phyloP scores from a whole-genome alignment of 768 basidiomycete genomes.

The Boletales sp. region DNA sequence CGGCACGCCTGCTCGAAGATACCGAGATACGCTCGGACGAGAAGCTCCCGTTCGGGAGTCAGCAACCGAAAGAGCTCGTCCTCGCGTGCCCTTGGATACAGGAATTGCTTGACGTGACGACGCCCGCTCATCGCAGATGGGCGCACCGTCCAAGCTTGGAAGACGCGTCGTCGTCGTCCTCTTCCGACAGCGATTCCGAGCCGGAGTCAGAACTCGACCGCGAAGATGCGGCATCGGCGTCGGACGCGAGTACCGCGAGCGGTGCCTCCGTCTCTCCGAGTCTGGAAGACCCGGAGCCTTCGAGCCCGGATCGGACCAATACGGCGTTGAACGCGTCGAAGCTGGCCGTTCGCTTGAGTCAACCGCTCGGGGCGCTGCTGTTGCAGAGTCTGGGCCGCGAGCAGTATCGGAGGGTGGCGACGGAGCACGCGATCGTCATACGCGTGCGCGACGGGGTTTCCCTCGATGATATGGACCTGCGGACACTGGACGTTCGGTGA shows the following conservation, averaged over 20 bases:
- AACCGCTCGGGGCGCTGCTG: conserved; percentile 14
- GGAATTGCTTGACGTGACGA: conserved; percentile 2
- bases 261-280: neutral
- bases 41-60: neutral
- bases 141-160: neutral
- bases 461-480: conserved; percentile 5
- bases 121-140: neutral
- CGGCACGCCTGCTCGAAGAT: conserved; percentile 8
- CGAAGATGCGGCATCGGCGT: neutral
- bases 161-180: neutral
- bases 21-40: conserved; percentile 5
- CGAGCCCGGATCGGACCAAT: neutral
- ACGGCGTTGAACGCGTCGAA: neutral
- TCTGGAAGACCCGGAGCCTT: neutral
- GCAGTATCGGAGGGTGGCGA: conserved; percentile 15
- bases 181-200: conserved; percentile 1
- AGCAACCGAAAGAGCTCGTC: conserved; percentile 1
- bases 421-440: conserved; percentile 9
- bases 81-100: conserved; percentile 20
- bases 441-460: conserved; percentile 1
- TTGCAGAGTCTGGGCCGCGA: conserved; percentile 1
- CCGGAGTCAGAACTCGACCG: neutral
- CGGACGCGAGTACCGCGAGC: neutral
- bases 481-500: conserved; percentile 5
- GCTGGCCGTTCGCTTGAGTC: conserved; percentile 10